Base-by-base conservation (phyloP, 1,284 basidiomycete species). In the Fomitopsis pinicola region DNA sequence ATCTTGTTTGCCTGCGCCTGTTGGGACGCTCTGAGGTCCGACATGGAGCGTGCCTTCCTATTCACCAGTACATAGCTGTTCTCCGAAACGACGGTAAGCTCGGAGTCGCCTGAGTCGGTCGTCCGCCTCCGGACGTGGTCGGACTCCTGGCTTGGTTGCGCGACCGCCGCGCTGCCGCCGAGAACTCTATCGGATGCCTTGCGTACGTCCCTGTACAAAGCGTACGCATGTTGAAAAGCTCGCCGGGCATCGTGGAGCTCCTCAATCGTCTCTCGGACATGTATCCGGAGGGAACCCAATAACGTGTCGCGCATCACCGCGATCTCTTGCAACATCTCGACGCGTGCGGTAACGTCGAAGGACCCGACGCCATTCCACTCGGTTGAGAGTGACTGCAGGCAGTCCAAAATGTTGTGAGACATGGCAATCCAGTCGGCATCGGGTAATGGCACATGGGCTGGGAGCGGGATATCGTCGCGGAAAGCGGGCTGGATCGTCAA, bases 321-420 rank as follows among this genome's bases (percentile, higher is more conserved):
- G 1, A 81, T 77, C 58, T 86, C 80, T 6, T 76, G 69, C 38
- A 88, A 70, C 48, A 81, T 66, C 14, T 72, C 75, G 40, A 78
- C 76, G n/a, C 87, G 71, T 35, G 75, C 74, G 44, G 74, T 71
- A 45, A 84, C 68, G 48, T 80, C 77, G 42, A 67, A 53, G 9
- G 61, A 40, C 33, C 63, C 65, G 8, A 66, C 59, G 7, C 64
- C 53, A 1, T 62, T 57, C 8, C 70, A 63, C n/a, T 67, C 65
- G 12, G 76, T 69, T 17, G 82, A 81, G 17, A 83, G 80, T 8
- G 76, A 68, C 53, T 81, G 81, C 50, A 89, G 79, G 66, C 80
- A 81, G 12, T 80, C 74, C 30, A 89, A 73, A 38, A 88, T 77
- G 54, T 77, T 78, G 55, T 81, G 78, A 5, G 80, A 74, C 35